Evolutionary conservation across 139 green algal species (phyloP).

Genomic region (Picochlorum sp.): DNA sequence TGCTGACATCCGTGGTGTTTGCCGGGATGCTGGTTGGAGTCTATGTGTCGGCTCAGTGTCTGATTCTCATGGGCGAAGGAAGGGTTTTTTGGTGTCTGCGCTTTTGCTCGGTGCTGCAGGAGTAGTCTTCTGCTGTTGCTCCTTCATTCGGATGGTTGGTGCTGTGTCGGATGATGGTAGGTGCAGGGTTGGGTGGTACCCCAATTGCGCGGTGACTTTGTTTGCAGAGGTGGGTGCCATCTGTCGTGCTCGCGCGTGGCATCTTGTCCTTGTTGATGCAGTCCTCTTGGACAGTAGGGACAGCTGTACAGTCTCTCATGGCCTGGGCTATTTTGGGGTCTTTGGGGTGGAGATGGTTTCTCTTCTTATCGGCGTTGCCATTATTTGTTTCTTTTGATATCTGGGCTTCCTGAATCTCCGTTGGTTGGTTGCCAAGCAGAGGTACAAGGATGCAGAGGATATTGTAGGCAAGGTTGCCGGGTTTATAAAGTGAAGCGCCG

Average conservation of each 20-base stretch:
- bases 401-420: conserved; percentile 70
- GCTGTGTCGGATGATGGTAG: conserved; percentile 41
- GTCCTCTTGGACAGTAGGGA: conserved; percentile 64
- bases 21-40: conserved; percentile 64
- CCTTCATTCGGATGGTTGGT: conserved; percentile 50
- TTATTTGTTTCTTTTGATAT: conserved; percentile 41
- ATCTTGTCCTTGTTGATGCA: conserved; percentile 53
- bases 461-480: conserved; percentile 39
- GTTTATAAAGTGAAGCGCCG: conserved; percentile 11
- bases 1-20: conserved; percentile 60
- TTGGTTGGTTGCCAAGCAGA: conserved; percentile 41
- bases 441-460: conserved; percentile 29
- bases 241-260: conserved; percentile 39
- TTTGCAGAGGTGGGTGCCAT: conserved; percentile 62
- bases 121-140: conserved; percentile 35
- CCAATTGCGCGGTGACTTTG: conserved; percentile 55
- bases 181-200: conserved; percentile 57
- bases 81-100: conserved; percentile 41
- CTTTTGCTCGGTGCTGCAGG: conserved; percentile 45
- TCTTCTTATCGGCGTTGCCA: conserved; percentile 40
- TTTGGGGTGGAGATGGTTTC: conserved; percentile 58
- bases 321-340: conserved; percentile 60
- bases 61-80: conserved; percentile 42
- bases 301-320: conserved; percentile 49
- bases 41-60: conserved; percentile 45